A percentile compares a stretch with the other conserved stretches of the same genome.
These are phyloP conservation scores for Oryza punctata DNA, from an alignment of 176 grass and related monocot genomes.

Conservation along the genomic window DNA sequence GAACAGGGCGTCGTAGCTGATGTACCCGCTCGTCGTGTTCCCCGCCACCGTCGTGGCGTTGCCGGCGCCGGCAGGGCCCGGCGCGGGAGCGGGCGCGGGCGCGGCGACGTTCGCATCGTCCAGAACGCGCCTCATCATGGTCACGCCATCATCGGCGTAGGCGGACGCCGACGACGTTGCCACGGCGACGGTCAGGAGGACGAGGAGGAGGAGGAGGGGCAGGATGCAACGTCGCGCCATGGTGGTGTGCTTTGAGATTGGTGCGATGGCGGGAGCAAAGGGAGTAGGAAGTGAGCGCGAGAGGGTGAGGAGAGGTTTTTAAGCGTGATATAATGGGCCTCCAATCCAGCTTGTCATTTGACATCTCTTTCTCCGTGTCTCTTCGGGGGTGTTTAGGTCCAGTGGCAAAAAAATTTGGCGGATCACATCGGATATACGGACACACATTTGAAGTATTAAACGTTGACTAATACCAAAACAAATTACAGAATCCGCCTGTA, in stretches of 20 bases:
- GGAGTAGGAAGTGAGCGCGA: background rate
- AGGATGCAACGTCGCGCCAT: slow-evolving; percentile 21
- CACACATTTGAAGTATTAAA: no score
- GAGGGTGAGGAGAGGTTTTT: slow-evolving; percentile 20
- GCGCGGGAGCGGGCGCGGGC: no score
- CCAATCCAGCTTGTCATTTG: slow-evolving; percentile 17
- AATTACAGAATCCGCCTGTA: no score
- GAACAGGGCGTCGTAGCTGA: slow-evolving; percentile 60
- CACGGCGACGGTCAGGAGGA: background rate
- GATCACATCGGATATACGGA: no score
- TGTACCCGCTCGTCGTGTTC: slow-evolving; percentile 5
- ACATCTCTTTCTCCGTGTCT: background rate
- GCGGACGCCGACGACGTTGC: background rate
- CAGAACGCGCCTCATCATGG: slow-evolving; percentile 23
- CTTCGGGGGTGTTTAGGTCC: no score
- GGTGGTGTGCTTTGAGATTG: background rate
- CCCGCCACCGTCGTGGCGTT: background rate
- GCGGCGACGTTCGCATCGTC: background rate
- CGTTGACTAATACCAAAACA: no score
- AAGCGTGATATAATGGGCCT: background rate
- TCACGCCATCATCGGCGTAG: background rate
- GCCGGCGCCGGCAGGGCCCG: background rate
- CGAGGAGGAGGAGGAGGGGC: slow-evolving; percentile 9
- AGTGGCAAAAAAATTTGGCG: no score
- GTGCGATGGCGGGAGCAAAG: background rate